Evolutionary conservation across 2,329 filamentous ascomycete genomes (phyloP).

Genomic region (Sporothrix schenckii): DNA sequence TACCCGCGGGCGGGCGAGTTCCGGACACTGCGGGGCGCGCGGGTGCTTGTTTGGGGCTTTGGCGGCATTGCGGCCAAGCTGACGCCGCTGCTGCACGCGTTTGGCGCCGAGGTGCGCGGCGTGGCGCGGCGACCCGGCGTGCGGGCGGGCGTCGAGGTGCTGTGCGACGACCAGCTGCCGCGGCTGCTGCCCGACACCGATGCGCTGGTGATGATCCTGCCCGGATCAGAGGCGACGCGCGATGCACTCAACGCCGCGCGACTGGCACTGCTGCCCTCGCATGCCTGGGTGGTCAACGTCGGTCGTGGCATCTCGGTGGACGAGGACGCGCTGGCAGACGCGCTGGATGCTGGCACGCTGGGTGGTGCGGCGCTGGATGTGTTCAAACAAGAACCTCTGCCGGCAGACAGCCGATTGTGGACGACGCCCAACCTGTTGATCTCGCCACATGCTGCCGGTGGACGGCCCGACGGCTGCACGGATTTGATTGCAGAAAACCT

Average conservation of each 20-base stretch:
- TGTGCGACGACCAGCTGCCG: background rate
- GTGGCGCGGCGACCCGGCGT: conserved; percentile 4
- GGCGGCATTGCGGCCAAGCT: conserved; percentile 8
- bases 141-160: background rate
- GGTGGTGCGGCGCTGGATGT: background rate
- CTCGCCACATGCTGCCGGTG: conserved; percentile 5
- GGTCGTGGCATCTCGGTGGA: conserved; percentile 9
- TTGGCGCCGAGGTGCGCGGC: conserved; percentile 1
- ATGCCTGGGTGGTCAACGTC: conserved; percentile 12
- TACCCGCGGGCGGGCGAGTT: conserved; percentile 1
- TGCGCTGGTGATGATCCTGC: conserved; percentile 2
- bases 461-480: conserved; percentile 10
- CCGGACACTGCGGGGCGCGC: background rate
- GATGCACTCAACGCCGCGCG: background rate
- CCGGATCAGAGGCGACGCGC: background rate
- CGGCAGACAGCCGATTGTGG: background rate
- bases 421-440: background rate
- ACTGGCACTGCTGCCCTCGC: background rate
- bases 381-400: conserved; percentile 1
- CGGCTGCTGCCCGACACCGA: conserved; percentile 5
- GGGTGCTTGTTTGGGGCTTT: background rate
- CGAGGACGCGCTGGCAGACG: background rate
- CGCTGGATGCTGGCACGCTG: background rate
- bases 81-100: background rate
- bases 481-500: conserved; percentile 11